Conservation (phyloP, 2,329 filamentous ascomycete species). For the Helotiales sp. region DNA sequence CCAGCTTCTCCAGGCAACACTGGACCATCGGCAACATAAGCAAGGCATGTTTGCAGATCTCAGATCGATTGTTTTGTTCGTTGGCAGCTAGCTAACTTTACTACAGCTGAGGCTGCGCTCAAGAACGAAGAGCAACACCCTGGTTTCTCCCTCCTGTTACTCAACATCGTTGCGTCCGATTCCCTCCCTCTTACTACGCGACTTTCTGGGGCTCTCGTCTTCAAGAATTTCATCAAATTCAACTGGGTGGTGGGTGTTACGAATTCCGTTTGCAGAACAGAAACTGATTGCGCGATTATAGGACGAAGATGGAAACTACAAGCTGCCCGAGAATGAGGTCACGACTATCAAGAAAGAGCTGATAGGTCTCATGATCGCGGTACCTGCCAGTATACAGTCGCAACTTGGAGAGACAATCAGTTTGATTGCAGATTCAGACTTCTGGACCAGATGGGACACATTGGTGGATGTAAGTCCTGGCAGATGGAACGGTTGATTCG, state of each 20-base stretch:
- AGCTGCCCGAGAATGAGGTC: slow-evolving; percentile 82
- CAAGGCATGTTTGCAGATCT: slow-evolving; percentile 66
- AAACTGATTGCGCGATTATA: slow-evolving; percentile 43
- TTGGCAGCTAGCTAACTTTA: slow-evolving; percentile 39
- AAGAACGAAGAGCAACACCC: slow-evolving; percentile 80
- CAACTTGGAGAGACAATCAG: slow-evolving; percentile 97
- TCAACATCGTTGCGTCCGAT: slow-evolving; percentile 86
- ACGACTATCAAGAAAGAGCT: slow-evolving; percentile 91
- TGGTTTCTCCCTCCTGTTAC: slow-evolving; percentile 84
- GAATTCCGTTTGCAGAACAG: neutral
- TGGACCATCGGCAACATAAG: slow-evolving; percentile 86
- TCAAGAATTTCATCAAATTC: slow-evolving; percentile 97
- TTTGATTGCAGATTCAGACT: slow-evolving; percentile 96
- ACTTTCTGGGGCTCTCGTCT: slow-evolving; percentile 87
- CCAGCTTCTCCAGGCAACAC: slow-evolving; percentile 85
- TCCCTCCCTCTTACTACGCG: slow-evolving; percentile 77
- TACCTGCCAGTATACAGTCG: slow-evolving; percentile 84
- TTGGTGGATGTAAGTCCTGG: slow-evolving; percentile 72
- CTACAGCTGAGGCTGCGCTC: slow-evolving; percentile 78
- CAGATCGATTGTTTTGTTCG: slow-evolving; percentile 27
- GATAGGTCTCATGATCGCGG: slow-evolving; percentile 94
- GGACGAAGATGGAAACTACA: slow-evolving; percentile 94
- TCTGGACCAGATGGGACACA: slow-evolving; percentile 96
- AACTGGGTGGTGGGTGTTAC: slow-evolving; percentile 75
- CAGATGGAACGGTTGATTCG: slow-evolving; percentile 4